Base-by-base conservation (phyloP, 129 eudicot genomes). In the Flaveria sonorensis region DNA sequence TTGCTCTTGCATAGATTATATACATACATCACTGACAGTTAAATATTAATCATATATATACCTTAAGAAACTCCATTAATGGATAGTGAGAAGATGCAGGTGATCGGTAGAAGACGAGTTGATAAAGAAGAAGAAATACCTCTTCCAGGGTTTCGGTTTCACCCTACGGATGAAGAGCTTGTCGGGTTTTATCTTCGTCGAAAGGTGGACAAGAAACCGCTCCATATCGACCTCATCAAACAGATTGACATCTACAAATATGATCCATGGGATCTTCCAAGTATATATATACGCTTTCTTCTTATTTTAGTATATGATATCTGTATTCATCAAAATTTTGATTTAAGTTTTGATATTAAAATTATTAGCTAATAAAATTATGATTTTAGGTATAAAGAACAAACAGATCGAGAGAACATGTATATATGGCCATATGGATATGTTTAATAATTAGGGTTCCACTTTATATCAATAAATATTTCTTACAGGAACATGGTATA, bases 201-300 rank as follows among this genome's bases (percentile, higher is more conserved):
- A 46, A 92, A 92, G 72, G 89, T 92, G 10, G 97, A 89, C 79
- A 92, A 89, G 77, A 87, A 80, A 66, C 86, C 88, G 0, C 75
- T 87, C 52, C 77, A 85, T 50, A 86, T 92, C 26, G 93, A 92
- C 67, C 85, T 92, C 62, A 92, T 92, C 82, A 92, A 89, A 73
- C 89, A 89, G 80, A 85, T 90, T 50, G 97, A 92, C 75, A 92
- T 92, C 81, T 92, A 92, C 91, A 92, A 92, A 78, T 88, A 85
- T 66, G 97, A 92, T 76, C 97, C 97, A 0, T 92, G 96, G 96
- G 93, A 92, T 89, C 93, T 92, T 70, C 91, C 97, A 84, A 86
- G 97, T 92, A 87, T 7, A 83, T 92, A 87, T 7, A 83, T 10
- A 10, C 10, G 4, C 1, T 21, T 18, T 23, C 39, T 10, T 43